These are phyloP conservation scores for Pythium graminicola DNA, from an alignment of 352 stramenopile genomes.

Conservation along the genomic window DNA sequence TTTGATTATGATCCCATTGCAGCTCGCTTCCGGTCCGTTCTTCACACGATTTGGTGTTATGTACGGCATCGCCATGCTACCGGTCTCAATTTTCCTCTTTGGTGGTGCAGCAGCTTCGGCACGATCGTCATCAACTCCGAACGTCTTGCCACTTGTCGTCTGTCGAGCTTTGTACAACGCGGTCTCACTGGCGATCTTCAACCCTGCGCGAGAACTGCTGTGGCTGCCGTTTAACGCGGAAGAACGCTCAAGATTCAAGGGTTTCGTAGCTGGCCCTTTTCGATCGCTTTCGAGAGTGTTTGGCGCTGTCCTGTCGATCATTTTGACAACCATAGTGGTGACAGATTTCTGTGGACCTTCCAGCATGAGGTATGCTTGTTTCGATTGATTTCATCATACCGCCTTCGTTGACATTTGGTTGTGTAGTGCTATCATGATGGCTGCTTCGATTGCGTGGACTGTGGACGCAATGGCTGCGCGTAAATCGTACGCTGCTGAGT, in stretches of 20 bases:
- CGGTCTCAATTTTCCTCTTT: slow-evolving; percentile 67
- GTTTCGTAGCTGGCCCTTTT: slow-evolving; percentile 73
- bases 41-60: slow-evolving; percentile 84
- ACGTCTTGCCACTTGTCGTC: slow-evolving; percentile 49
- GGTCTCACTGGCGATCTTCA: slow-evolving; percentile 75
- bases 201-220: slow-evolving; percentile 76
- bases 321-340: slow-evolving; percentile 45
- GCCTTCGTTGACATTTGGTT: not conserved
- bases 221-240: slow-evolving; percentile 75
- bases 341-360: slow-evolving; percentile 39
- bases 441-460: slow-evolving; percentile 52
- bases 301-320: slow-evolving; percentile 63
- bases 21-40: slow-evolving; percentile 65
- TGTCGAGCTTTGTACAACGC: slow-evolving; percentile 76
- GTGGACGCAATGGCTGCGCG: slow-evolving; percentile 61
- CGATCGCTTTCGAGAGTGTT: slow-evolving; percentile 74
- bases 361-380: slow-evolving; percentile 44
- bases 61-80: slow-evolving; percentile 72
- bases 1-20: slow-evolving; percentile 83
- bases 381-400: not conserved
- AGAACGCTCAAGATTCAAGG: slow-evolving; percentile 69
- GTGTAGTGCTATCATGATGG: slow-evolving; percentile 58
- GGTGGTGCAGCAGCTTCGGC: slow-evolving; percentile 45
- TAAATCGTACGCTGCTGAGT: slow-evolving; percentile 81
- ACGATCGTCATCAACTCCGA: slow-evolving; percentile 24